Evolutionary conservation across 495 filamentous ascomycete genomes (phyloP).

Genomic region (Staphylotrichum tortipilum): DNA sequence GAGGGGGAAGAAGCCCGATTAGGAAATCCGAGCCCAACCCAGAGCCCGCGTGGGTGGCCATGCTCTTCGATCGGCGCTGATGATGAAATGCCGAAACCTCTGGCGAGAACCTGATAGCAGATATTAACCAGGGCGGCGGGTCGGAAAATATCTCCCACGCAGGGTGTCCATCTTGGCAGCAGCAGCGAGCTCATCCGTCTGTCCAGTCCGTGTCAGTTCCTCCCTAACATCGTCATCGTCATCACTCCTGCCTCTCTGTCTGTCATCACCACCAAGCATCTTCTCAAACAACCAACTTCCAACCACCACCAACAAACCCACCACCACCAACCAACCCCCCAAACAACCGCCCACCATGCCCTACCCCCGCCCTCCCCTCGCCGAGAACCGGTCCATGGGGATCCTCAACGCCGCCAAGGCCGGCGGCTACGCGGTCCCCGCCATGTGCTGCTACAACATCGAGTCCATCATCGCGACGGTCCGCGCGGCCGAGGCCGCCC

Average conservation of each 20-base stretch:
- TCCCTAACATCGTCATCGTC: slow-evolving; percentile 1
- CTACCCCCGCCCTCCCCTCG: slow-evolving; percentile 40
- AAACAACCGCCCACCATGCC: slow-evolving; percentile 45
- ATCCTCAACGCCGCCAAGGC: slow-evolving; percentile 60
- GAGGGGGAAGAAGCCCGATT: slow-evolving; percentile 15
- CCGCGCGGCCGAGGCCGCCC: slow-evolving; percentile 63
- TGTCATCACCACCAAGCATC: no score
- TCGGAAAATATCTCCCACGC: not conserved
- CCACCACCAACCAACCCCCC: not conserved
- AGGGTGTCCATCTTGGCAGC: not conserved
- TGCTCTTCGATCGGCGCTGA: no score
- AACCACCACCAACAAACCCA: not conserved
- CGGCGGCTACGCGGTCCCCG: slow-evolving; percentile 61
- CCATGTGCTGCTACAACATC: slow-evolving; percentile 81
- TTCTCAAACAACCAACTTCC: not conserved
- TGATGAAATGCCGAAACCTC: no score
- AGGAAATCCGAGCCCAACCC: slow-evolving; percentile 22
- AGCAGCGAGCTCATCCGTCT: not conserved
- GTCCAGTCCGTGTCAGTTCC: no score
- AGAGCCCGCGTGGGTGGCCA: no score
- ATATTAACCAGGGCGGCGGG: not conserved
- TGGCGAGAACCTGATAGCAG: no score
- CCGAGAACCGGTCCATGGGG: slow-evolving; percentile 54
- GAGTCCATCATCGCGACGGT: slow-evolving; percentile 75
- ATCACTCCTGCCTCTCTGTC: not conserved